These are phyloP conservation scores for Orbilia javanica DNA, from an alignment of 2,329 filamentous ascomycete genomes.

Conservation along the genomic window DNA sequence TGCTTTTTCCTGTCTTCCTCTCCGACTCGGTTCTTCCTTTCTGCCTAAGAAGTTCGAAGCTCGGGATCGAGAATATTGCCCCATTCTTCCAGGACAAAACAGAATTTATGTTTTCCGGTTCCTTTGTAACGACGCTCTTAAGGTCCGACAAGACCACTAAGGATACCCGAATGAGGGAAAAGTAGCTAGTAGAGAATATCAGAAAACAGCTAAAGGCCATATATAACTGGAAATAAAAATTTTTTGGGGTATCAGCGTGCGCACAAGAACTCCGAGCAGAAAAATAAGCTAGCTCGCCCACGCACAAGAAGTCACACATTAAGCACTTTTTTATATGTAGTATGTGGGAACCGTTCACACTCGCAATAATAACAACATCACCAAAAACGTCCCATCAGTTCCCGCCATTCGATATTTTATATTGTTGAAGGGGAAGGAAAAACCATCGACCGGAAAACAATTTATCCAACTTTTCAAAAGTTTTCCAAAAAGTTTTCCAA, in stretches of 20 bases:
- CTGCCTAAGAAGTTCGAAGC: constrained; percentile 58
- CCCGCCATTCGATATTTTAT: constrained; percentile 40
- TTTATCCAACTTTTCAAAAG: not conserved
- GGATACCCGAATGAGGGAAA: constrained; percentile 33
- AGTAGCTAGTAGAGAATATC: constrained; percentile 6
- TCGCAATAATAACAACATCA: constrained; percentile 44
- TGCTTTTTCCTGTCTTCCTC: constrained; percentile 46
- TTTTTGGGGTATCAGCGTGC: constrained; percentile 24
- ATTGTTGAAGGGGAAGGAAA: not conserved
- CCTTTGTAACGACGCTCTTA: constrained; percentile 44
- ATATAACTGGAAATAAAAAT: not conserved
- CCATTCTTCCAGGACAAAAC: constrained; percentile 54
- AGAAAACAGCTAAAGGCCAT: constrained; percentile 17
- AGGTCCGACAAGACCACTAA: constrained; percentile 12
- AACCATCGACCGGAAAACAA: not conserved
- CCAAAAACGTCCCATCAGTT: constrained; percentile 15
- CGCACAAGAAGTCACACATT: constrained; percentile 49
- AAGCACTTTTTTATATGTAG: constrained; percentile 32
- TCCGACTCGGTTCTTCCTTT: constrained; percentile 57
- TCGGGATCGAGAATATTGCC: constrained; percentile 58
- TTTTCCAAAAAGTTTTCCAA: not conserved
- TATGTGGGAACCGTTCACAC: constrained; percentile 49
- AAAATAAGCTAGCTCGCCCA: constrained; percentile 38
- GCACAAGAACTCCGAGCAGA: constrained; percentile 30
- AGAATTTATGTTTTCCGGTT: constrained; percentile 33